A percentile compares a stretch with the other conserved stretches of the same genome.
Conservation (phyloP, 495 filamentous ascomycete genomes). For the Daldinia decipiens region DNA sequence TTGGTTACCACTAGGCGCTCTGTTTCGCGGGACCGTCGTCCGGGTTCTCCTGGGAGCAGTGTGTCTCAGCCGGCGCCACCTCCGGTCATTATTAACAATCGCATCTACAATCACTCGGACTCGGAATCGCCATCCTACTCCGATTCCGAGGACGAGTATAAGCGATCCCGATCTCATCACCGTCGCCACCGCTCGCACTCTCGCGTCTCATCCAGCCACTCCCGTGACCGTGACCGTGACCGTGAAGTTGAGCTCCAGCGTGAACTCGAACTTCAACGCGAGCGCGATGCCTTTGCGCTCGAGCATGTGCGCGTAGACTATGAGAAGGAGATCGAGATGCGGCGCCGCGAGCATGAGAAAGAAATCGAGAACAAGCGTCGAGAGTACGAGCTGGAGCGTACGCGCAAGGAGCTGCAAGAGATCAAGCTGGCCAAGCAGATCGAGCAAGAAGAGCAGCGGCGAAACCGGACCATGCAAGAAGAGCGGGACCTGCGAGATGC, state of each 20-base stretch:
- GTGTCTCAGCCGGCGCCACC: conserved; percentile 44
- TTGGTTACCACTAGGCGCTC: conserved; percentile 52
- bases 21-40: conserved; percentile 55
- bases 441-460: conserved; percentile 56
- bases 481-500: conserved; percentile 56
- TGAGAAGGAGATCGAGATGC: conserved; percentile 42
- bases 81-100: conserved; percentile 64
- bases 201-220: conserved; percentile 43
- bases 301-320: conserved; percentile 43
- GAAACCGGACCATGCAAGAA: conserved; percentile 54
- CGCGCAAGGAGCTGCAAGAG: conserved; percentile 50
- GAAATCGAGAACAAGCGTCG: conserved; percentile 41
- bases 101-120: conserved; percentile 55
- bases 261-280: conserved; percentile 22
- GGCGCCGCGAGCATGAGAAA: conserved; percentile 35
- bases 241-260: conserved; percentile 22
- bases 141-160: conserved; percentile 38
- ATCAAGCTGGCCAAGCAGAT: conserved; percentile 48
- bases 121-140: conserved; percentile 51
- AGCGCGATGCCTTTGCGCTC: conserved; percentile 33
- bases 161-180: conserved; percentile 33
- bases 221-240: conserved; percentile 23
- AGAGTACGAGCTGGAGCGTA: conserved; percentile 48
- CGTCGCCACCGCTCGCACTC: conserved; percentile 37
- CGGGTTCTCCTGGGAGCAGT: conserved; percentile 43